Conservation (phyloP, 2,329 filamentous ascomycete genomes). For the Aspergillus latus region DNA sequence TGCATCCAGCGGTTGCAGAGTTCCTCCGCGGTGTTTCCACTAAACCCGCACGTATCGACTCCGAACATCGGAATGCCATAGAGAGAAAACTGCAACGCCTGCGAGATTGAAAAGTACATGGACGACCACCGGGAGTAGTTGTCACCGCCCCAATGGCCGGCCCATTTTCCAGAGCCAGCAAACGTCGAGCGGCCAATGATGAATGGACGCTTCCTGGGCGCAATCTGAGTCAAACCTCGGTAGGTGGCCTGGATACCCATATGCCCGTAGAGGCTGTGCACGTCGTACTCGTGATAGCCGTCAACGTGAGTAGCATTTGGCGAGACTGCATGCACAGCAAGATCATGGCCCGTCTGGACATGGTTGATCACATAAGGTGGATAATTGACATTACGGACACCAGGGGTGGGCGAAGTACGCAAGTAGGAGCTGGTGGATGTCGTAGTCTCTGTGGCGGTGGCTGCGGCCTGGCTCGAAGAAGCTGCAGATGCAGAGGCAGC, state of each 20-base stretch:
- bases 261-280: slow-evolving; percentile 76
- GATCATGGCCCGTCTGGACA: slow-evolving; percentile 61
- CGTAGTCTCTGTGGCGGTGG: slow-evolving; percentile 23
- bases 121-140: slow-evolving; percentile 70
- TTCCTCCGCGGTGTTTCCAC: slow-evolving; percentile 65
- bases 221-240: slow-evolving; percentile 63
- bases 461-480: slow-evolving; percentile 52
- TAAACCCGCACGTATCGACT: slow-evolving; percentile 69
- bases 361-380: slow-evolving; percentile 78
- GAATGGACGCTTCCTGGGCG: slow-evolving; percentile 71
- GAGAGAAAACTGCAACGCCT: slow-evolving; percentile 71
- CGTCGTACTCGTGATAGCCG: slow-evolving; percentile 73
- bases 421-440: slow-evolving; percentile 50
- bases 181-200: slow-evolving; percentile 84
- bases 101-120: slow-evolving; percentile 75
- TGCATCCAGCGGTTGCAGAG: slow-evolving; percentile 75
- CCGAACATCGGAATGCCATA: slow-evolving; percentile 79
- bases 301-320: slow-evolving; percentile 77
- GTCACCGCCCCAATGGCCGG: slow-evolving; percentile 81
- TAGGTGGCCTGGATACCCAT: slow-evolving; percentile 77
- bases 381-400: slow-evolving; percentile 66
- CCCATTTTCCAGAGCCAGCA: slow-evolving; percentile 70
- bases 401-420: slow-evolving; percentile 61
- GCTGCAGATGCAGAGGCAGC: slow-evolving; percentile 60
- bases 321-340: slow-evolving; percentile 70